Evolutionary conservation across 2,329 filamentous ascomycete species (phyloP).

Genomic region (Monilinia polystroma): DNA sequence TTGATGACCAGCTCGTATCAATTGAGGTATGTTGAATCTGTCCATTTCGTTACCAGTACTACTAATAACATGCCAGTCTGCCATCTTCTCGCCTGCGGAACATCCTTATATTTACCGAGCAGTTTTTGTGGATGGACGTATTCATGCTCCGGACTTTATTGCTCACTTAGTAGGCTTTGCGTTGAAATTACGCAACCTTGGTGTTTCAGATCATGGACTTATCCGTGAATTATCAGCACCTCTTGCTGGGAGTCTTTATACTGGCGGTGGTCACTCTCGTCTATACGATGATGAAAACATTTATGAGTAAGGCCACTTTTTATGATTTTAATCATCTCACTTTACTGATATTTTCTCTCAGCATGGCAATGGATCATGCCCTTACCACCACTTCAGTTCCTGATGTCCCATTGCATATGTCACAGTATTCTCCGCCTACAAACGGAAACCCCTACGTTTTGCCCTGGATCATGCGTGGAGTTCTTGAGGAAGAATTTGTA

Average conservation of each 20-base stretch:
- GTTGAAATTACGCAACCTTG: constrained; percentile 89
- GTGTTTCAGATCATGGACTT: constrained; percentile 88
- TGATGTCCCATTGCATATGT: constrained; percentile 50
- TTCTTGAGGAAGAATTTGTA: constrained; percentile 89
- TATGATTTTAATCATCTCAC: constrained; percentile 24
- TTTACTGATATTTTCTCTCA: constrained; percentile 33
- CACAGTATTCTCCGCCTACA: constrained; percentile 50
- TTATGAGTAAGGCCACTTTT: constrained; percentile 59
- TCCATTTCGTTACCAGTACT: constrained; percentile 29
- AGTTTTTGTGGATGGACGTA: constrained; percentile 91
- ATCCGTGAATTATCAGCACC: constrained; percentile 86
- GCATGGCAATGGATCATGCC: constrained; percentile 68
- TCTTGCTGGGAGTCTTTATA: constrained; percentile 86
- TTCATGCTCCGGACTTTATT: constrained; percentile 92
- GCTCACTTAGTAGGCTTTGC: constrained; percentile 90
- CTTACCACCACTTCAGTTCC: constrained; percentile 66
- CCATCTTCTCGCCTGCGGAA: constrained; percentile 77
- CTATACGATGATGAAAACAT: constrained; percentile 88
- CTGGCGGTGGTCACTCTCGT: constrained; percentile 88
- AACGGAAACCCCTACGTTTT: constrained; percentile 81
- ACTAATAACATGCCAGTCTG: constrained; percentile 55
- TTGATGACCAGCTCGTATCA: constrained; percentile 94
- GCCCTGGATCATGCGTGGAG: constrained; percentile 91
- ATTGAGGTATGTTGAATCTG: constrained; percentile 63
- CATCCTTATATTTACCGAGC: constrained; percentile 94